A percentile compares a stretch with the other conserved stretches of the same genome.
These are phyloP conservation scores for Cryptosporidium sp. DNA, from an alignment of 169 alveolate genomes.

Conservation along the genomic window DNA sequence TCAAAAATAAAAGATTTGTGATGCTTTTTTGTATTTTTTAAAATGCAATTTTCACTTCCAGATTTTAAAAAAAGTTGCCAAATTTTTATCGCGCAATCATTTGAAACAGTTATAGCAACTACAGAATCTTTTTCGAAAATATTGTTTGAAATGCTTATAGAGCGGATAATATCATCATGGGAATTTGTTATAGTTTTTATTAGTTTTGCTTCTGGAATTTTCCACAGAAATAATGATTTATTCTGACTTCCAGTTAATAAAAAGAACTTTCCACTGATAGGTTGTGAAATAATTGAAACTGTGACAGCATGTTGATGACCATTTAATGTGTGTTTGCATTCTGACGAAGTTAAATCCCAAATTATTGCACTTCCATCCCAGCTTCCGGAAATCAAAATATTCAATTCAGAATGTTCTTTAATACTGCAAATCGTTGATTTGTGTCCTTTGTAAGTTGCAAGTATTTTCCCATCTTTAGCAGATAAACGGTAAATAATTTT, in stretches of 20 bases:
- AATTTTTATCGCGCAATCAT: conserved; percentile 43
- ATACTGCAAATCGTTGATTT: conserved; percentile 51
- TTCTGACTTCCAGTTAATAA: conserved; percentile 70
- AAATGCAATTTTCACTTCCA: conserved; percentile 11
- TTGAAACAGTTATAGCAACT: conserved; percentile 46
- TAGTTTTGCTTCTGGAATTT: conserved; percentile 9
- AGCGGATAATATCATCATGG: conserved; percentile 68
- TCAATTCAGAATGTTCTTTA: background rate
- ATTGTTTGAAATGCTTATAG: conserved; percentile 18
- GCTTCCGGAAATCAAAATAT: conserved; percentile 56
- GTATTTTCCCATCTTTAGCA: conserved; percentile 17
- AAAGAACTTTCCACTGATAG: background rate
- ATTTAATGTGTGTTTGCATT: conserved; percentile 12
- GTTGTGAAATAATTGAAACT: conserved; percentile 7
- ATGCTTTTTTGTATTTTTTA: background rate
- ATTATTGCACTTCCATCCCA: conserved; percentile 72
- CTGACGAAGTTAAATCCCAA: conserved; percentile 27
- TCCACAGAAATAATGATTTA: conserved; percentile 36
- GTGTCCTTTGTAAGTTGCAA: conserved; percentile 41
- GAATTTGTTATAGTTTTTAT: conserved; percentile 9
- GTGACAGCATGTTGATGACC: conserved; percentile 59
- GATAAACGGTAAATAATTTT: conserved; percentile 61
- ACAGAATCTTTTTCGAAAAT: background rate
- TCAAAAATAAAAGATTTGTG: conserved; percentile 61
- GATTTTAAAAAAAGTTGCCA: conserved; percentile 32